Evolutionary conservation across 129 eudicot species (phyloP), one percentile per base, ranked within the genome.

Genomic region (Arctium lappa): DNA sequence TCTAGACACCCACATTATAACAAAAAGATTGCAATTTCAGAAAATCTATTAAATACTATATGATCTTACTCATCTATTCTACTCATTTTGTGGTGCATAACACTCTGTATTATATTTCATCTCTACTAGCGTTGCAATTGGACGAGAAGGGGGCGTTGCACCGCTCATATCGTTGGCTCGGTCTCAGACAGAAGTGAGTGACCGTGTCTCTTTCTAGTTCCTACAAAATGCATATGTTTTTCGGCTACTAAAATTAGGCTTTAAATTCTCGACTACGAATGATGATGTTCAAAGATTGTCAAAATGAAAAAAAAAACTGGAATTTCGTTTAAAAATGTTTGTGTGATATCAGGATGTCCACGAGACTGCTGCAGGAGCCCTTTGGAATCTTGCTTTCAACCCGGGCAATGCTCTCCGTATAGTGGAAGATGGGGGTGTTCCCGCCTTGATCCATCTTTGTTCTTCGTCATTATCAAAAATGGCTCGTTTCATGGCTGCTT

Each of bases 361-460:
- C 32, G 99, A 95, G 87, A 93, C 98, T 79, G 99, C 99, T 77
- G 98, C 98, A 65, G 99, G 99, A 81, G 99, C 99, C 73, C 98
- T 95, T 78, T 95, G 99, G 99, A 95, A 95, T 87, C 98, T 95
- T 65, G 97, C 99, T 76, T 95, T 91, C 76, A 95, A 93, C 63
- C 97, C 99, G 40, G 98, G 98, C 30, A 95, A 95, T 85, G 99
- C 99, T 74, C 88, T 93, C 71, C 95, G 98, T 3, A 95, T 95
- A 79, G 99, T 93, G 75, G 99, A 93, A 84, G 99, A 95, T 85
- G 98, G 95, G 8, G 99, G 99, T 0, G 98, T 95, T 79, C 92
- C 89, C 2, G 94, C 93, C 37, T 89, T 95, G 30, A 92, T 90
- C 44, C 90, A 91, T 87, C 94, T 95, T 9, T 93, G 99, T 79